Evolutionary conservation across 208 protist genomes (phyloP), one percentile per base, ranked within the genome.

Genomic region (Crithidia thermophila): DNA sequence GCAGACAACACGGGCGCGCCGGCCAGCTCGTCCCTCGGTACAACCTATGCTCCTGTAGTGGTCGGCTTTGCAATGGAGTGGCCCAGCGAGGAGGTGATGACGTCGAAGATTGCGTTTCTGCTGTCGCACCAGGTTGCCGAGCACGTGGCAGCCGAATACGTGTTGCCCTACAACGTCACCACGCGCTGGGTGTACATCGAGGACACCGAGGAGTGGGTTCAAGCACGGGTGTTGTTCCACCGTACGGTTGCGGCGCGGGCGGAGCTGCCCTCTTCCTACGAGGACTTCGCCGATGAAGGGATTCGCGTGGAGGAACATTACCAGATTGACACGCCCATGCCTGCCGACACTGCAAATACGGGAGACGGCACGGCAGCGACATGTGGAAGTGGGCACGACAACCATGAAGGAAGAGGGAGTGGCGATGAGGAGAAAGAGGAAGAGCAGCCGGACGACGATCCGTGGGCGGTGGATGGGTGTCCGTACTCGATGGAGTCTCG

Each of bases 401-500:
- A 21, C 10, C 33, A 40, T 11, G 31, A 33, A 60, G 14, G 40
- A 43, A 0, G 40, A 43, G 31, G 25, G 50, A 21, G 13, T 4
- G 65, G 27, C 27, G 45, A 51, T 6, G 40, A 28, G 21, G 30
- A 46, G 11, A 53, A 13, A 53, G 36, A 4, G 49, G 63, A 30
- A 39, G 52, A 67, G 8, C 39, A 39, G 18, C 62, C 4, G 11
- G 61, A 65, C 46, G 59, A 60, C 20, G 67, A 50, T 16, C 55
- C 58, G 13, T 47, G 50, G 9, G 66, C 34, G 11, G 16, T 62
- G 45, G 69, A 76, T 28, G 70, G 58, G 0, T 84, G 75, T 37
- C 85, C 85, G 27, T 87, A 82, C 56, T 73, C 82, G 33, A 69
- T 88, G 79, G 77, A 90, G 61, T 70, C 84, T 13, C 67, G 81